phyloP scores from a whole-genome alignment of 2,329 filamentous ascomycete species.

The Verticillium alfalfae region DNA sequence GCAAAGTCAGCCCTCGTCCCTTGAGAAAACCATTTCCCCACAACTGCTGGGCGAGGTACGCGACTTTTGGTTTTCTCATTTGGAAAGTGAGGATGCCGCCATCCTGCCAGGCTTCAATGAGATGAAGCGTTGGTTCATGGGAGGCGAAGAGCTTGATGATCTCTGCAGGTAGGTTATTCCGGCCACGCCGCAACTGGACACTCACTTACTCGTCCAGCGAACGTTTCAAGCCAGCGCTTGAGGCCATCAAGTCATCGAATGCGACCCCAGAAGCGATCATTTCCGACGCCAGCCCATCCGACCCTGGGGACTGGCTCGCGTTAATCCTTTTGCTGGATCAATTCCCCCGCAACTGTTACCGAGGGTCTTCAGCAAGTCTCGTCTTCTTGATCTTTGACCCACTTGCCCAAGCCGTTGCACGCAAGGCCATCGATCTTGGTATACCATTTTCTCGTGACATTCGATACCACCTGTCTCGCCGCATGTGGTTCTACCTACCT shows the following conservation, averaged over 20 bases:
- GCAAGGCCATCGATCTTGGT: conserved; percentile 23
- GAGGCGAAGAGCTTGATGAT: conserved; percentile 25
- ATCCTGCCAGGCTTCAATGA: conserved; percentile 18
- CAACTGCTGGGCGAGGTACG: conserved; percentile 15
- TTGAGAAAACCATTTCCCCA: background rate
- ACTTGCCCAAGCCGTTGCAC: conserved; percentile 39
- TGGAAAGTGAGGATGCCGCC: conserved; percentile 17
- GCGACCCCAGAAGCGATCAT: conserved; percentile 22
- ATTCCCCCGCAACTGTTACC: conserved; percentile 56
- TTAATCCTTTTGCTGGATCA: conserved; percentile 57
- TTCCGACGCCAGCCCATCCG: conserved; percentile 15
- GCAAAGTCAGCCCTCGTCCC: background rate
- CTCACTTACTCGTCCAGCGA: conserved; percentile 13
- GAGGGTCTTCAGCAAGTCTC: conserved; percentile 34
- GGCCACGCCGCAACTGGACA: background rate
- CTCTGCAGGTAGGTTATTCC: conserved; percentile 20
- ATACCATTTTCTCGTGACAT: conserved; percentile 19
- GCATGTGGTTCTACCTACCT: conserved; percentile 55
- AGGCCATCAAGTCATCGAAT: conserved; percentile 21
- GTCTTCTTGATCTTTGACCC: conserved; percentile 53
- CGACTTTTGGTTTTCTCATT: conserved; percentile 32
- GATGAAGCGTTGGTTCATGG: conserved; percentile 26
- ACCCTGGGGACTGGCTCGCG: conserved; percentile 34
- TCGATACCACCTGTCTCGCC: conserved; percentile 29
- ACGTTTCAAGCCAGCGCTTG: conserved; percentile 23